Conservation (phyloP, 352 stramenopile genomes). For the Phytopythium chamaehyphon region DNA sequence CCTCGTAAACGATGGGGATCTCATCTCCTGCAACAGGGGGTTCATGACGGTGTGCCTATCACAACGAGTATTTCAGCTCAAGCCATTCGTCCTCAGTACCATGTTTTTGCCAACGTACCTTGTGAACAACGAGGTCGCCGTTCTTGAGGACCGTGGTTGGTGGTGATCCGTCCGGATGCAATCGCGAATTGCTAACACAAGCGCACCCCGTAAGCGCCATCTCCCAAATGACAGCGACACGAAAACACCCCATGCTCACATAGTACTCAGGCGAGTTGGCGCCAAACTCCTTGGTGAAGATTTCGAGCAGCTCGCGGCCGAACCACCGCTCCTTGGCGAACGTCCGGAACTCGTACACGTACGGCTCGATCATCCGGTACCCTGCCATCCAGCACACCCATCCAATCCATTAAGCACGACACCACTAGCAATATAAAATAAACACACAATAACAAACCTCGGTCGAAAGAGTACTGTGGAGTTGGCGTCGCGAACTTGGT, state of each 20-base stretch:
- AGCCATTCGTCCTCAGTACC: no score
- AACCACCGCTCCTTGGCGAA: conserved; percentile 96
- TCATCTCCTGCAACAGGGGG: conserved; percentile 88
- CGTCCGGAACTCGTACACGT: conserved; percentile 95
- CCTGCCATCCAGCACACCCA: conserved; percentile 24
- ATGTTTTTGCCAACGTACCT: conserved; percentile 42
- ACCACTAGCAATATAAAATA: background rate
- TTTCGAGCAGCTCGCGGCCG: conserved; percentile 83
- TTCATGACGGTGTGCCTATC: conserved; percentile 94
- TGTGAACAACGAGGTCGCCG: conserved; percentile 93
- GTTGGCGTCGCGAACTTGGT: conserved; percentile 36
- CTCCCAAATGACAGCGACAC: background rate
- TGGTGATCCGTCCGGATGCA: conserved; percentile 89
- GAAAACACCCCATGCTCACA: conserved; percentile 22
- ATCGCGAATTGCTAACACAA: conserved; percentile 86
- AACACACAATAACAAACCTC: conserved; percentile 22
- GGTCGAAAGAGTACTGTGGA: conserved; percentile 59
- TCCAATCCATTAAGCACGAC: conserved; percentile 5
- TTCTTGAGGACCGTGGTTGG: conserved; percentile 87
- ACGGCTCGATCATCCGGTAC: conserved; percentile 88
- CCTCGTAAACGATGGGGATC: conserved; percentile 73
- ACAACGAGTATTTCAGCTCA: background rate
- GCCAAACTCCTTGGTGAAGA: conserved; percentile 88
- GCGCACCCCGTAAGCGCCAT: conserved; percentile 6
- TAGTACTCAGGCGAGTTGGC: conserved; percentile 87